Evolutionary conservation across 2,329 filamentous ascomycete species (phyloP).

Genomic region (Aspergillus fijiensis): DNA sequence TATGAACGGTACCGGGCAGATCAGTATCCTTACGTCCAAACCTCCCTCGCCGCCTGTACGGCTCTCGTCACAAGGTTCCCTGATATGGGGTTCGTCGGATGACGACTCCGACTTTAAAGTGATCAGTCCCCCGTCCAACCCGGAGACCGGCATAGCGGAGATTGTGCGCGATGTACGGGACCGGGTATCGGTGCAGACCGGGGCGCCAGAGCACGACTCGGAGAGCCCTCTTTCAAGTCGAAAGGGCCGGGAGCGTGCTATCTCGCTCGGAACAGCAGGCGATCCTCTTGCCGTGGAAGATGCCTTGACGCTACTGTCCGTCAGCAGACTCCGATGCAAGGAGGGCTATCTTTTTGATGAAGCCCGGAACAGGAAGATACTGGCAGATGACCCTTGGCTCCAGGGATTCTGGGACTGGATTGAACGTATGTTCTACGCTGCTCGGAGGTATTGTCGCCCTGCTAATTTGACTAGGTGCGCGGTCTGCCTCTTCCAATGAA

Average conservation of each 20-base stretch:
- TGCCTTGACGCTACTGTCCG: constrained; percentile 41
- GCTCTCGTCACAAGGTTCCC: constrained; percentile 37
- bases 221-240: constrained; percentile 37
- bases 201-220: constrained; percentile 2
- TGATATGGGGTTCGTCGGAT: constrained; percentile 33
- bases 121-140: constrained; percentile 31
- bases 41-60: constrained; percentile 39
- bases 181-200: constrained; percentile 21
- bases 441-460: neutral
- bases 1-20: constrained; percentile 52
- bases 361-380: constrained; percentile 54
- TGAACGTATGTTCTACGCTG: constrained; percentile 42
- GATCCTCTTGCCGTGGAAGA: constrained; percentile 37
- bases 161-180: constrained; percentile 30
- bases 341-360: constrained; percentile 57
- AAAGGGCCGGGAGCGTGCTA: constrained; percentile 37
- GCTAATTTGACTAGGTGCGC: constrained; percentile 36
- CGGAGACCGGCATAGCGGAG: constrained; percentile 30
- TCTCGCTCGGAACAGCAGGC: constrained; percentile 31
- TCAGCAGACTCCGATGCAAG: constrained; percentile 51
- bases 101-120: constrained; percentile 31
- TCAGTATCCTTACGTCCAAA: constrained; percentile 52
- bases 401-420: constrained; percentile 61
- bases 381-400: constrained; percentile 56
- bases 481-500: constrained; percentile 42